phyloP scores from a whole-genome alignment of 495 filamentous ascomycete species.

The Pyronema omphalodes region DNA sequence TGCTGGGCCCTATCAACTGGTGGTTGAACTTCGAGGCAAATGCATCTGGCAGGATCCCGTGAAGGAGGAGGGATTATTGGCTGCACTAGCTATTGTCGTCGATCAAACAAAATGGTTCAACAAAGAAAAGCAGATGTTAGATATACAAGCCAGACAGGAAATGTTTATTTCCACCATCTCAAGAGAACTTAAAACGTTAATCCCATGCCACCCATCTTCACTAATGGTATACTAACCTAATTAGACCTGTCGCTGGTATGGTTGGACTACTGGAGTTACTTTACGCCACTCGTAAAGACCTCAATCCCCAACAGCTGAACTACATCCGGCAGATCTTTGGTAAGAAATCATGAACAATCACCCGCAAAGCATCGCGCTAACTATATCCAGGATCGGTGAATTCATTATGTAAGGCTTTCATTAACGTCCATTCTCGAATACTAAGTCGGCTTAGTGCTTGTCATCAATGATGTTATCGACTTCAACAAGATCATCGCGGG shows the following conservation, averaged over 20 bases:
- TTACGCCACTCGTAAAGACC: constrained; percentile 4
- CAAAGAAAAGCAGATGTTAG: constrained; percentile 16
- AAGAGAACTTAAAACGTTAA: constrained; percentile 12
- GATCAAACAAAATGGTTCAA: constrained; percentile 17
- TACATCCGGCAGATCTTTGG: constrained; percentile 13
- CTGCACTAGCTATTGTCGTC: constrained; percentile 11
- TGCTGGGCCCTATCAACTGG: neutral
- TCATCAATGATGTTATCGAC: constrained; percentile 20
- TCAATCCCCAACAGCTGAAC: constrained; percentile 8
- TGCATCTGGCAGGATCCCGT: constrained; percentile 12
- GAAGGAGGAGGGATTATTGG: constrained; percentile 11
- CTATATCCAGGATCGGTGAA: constrained; percentile 10
- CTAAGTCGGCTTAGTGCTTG: constrained; percentile 10
- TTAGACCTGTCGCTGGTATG: constrained; percentile 13
- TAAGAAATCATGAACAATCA: neutral
- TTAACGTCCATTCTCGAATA: neutral
- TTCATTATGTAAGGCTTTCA: constrained; percentile 6
- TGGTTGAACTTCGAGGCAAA: constrained; percentile 15
- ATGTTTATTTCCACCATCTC: constrained; percentile 13
- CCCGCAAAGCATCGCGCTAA: neutral
- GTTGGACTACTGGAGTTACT: constrained; percentile 17
- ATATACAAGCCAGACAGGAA: constrained; percentile 8
- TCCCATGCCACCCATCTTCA: neutral
- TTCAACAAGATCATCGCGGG: constrained; percentile 15
- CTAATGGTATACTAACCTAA: neutral